phyloP scores from a whole-genome alignment of 148 eudicot species.

The Rhododendron simsii region DNA sequence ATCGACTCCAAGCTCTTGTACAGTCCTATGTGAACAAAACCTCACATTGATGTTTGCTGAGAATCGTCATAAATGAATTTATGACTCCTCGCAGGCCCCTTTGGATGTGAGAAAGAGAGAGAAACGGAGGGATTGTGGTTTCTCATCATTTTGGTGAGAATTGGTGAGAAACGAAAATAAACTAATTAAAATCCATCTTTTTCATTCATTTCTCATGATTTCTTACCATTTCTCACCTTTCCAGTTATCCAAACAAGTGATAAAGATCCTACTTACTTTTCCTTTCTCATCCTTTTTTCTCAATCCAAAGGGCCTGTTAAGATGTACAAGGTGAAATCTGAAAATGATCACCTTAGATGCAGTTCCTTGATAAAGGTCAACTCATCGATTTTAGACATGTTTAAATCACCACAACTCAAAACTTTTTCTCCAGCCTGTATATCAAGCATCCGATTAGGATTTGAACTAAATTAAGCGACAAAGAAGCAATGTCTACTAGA shows the following conservation, averaged over 20 bases:
- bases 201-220: background rate
- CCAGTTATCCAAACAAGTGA: background rate
- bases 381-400: slow-evolving; percentile 33
- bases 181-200: background rate
- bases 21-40: slow-evolving; percentile 25
- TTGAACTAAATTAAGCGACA: background rate
- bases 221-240: background rate
- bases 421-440: slow-evolving; percentile 58
- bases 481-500: background rate
- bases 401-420: slow-evolving; percentile 42
- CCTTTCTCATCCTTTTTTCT: background rate
- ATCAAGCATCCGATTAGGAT: background rate
- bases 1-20: slow-evolving; percentile 40
- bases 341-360: slow-evolving; percentile 28
- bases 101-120: background rate
- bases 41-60: background rate
- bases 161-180: background rate
- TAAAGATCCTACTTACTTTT: background rate
- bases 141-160: background rate
- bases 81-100: background rate
- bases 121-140: background rate
- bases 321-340: background rate
- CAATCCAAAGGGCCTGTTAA: background rate
- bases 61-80: background rate
- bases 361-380: slow-evolving; percentile 40